These are phyloP conservation scores for Calcarisporium arbuscula DNA, from an alignment of 2,329 filamentous ascomycete genomes.

Conservation along the genomic window DNA sequence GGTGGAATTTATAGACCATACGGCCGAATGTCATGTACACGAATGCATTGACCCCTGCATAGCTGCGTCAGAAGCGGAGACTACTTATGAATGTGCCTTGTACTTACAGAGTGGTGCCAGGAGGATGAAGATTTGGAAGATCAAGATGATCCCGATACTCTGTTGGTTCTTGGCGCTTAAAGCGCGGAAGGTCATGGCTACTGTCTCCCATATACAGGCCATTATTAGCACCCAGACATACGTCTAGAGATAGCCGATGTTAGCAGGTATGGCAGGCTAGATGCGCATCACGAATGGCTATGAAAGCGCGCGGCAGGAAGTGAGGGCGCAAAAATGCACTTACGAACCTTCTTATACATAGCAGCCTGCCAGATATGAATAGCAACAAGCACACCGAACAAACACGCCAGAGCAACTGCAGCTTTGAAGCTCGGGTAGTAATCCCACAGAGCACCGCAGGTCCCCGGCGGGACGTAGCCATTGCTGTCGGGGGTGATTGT, in stretches of 20 bases:
- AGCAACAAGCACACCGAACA: constrained; percentile 16
- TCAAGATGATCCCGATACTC: constrained; percentile 10
- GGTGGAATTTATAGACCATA: constrained; percentile 37
- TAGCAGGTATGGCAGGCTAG: no score
- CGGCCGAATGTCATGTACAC: constrained; percentile 39
- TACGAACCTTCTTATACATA: constrained; percentile 16
- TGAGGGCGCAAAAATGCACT: constrained; percentile 8
- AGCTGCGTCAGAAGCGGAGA: no score
- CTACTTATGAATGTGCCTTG: no score
- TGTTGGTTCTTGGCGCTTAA: constrained; percentile 15
- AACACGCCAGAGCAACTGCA: constrained; percentile 18
- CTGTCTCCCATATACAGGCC: constrained; percentile 22
- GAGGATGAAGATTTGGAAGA: constrained; percentile 16
- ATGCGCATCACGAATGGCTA: no score
- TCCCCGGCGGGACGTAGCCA: constrained; percentile 24
- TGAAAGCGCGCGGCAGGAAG: no score
- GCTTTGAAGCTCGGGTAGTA: constrained; percentile 27
- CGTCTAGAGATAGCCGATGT: no score
- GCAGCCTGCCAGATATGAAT: constrained; percentile 16
- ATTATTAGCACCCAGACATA: constrained; percentile 32
- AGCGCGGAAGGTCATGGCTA: constrained; percentile 15
- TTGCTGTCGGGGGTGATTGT: constrained; percentile 26
- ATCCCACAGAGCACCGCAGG: constrained; percentile 23
- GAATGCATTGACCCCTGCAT: constrained; percentile 39
- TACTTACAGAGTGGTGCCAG: no score